Evolutionary conservation across 2,329 filamentous ascomycete species (phyloP), one percentile per base, ranked within the genome.

Genomic region (Emydomyces testavorans): DNA sequence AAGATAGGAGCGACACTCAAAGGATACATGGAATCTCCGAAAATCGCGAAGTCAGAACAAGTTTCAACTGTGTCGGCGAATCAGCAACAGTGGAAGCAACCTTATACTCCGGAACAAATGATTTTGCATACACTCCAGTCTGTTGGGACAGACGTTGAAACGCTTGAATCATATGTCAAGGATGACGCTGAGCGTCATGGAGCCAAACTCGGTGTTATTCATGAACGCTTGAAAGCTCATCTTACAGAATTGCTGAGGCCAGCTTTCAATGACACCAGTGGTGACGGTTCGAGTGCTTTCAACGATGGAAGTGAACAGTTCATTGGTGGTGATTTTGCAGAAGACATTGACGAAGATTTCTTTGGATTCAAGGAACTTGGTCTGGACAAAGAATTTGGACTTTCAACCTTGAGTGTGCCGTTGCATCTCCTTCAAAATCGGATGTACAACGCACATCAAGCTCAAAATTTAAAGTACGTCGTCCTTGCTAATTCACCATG

Each of bases 231-330:
- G 83, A 94, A 90, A 67, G 75, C 80, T 26, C 86, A 98, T 66
- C 78, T 96, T 48, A 80, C 88, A n/a, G 92, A 98, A 60, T 77
- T 98, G 20, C 73, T 98, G 50, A 86, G 92, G 20, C 92, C 92
- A 40, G 92, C 90, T 23, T 76, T 98, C 45, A 77, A 80, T 42
- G 85, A 94, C 58, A 80, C 77, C 37, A 83, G 84, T 29, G 77
- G 79, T 26, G 92, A 96, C 61, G 92, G 89, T 29, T 88, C 83
- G 3, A 85, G 83, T 49, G 85, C 88, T 5, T 98, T 98, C 73
- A 87, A 93, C 53, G 92, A 98, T 58, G 90, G 89, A 54, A 94
- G 88, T 65, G 92, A 98, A 54, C 92, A 96, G 62, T 98, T 96
- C 57, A 82, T 95, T 40, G 87, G 85, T 38, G 92, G 92, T 52